phyloP scores from a whole-genome alignment of 768 basidiomycete genomes.

The Plicaturopsis crispa region DNA sequence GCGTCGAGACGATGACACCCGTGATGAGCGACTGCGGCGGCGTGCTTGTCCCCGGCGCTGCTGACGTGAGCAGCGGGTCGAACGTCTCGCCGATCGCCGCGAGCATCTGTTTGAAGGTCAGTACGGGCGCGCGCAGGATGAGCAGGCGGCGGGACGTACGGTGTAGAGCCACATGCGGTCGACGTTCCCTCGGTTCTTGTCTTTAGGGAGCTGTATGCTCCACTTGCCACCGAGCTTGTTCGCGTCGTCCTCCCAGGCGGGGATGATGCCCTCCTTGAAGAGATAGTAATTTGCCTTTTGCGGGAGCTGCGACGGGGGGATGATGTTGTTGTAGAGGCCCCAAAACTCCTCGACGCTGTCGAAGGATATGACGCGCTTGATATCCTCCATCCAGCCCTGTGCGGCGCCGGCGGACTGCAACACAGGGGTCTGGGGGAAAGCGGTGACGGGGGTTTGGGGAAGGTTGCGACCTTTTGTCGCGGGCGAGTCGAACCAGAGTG shows the following conservation, averaged over 20 bases:
- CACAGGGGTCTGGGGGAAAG: slow-evolving; percentile 69
- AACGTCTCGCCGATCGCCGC: slow-evolving; percentile 99
- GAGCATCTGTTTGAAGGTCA: slow-evolving; percentile 66
- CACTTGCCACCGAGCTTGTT: slow-evolving; percentile 98
- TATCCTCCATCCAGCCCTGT: slow-evolving; percentile 97
- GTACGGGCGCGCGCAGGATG: slow-evolving; percentile 3
- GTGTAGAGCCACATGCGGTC: slow-evolving; percentile 99
- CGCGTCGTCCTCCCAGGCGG: slow-evolving; percentile 95
- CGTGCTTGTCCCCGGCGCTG: slow-evolving; percentile 31
- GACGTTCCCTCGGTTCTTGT: slow-evolving; percentile 78
- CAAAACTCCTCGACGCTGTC: slow-evolving; percentile 99
- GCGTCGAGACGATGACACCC: slow-evolving; percentile 90
- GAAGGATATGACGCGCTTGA: slow-evolving; percentile 92
- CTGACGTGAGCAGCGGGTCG: slow-evolving; percentile 68
- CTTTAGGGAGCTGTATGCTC: slow-evolving; percentile 95
- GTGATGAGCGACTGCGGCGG: slow-evolving; percentile 66
- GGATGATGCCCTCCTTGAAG: slow-evolving; percentile 98
- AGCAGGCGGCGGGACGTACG: slow-evolving; percentile 32
- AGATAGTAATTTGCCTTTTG: slow-evolving; percentile 99
- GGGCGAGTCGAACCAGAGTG: slow-evolving; percentile 97
- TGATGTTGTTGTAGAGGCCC: slow-evolving; percentile 97
- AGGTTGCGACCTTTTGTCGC: slow-evolving; percentile 85
- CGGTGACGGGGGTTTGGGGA: slow-evolving; percentile 74
- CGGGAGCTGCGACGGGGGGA: slow-evolving; percentile 87
- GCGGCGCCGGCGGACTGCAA: slow-evolving; percentile 71